Conservation (phyloP, 441 rosid genomes). For the Corymbia citriodora region DNA sequence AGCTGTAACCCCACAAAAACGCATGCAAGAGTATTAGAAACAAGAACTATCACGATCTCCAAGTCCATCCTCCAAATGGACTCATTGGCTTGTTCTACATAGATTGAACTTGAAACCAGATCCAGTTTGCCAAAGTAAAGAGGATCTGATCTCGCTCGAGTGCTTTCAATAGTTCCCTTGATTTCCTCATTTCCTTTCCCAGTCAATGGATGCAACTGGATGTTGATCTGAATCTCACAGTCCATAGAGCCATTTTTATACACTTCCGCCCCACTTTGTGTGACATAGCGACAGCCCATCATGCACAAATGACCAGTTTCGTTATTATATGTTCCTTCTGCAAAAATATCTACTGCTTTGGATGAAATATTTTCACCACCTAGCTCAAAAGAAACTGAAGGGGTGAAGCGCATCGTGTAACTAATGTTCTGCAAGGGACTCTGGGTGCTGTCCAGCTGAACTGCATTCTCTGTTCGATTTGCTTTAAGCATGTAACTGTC, state of each 20-base stretch:
- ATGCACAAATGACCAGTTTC: conserved; percentile 71
- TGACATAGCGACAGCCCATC: conserved; percentile 62
- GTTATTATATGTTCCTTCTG: conserved; percentile 73
- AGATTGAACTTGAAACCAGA: conserved; percentile 55
- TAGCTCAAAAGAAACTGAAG: conserved; percentile 15
- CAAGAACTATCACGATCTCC: conserved; percentile 70
- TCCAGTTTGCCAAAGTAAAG: conserved; percentile 53
- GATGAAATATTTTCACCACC: conserved; percentile 16
- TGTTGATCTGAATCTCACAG: conserved; percentile 49
- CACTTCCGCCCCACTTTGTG: conserved; percentile 11
- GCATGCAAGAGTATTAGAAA: conserved; percentile 73
- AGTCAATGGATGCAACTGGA: conserved; percentile 57
- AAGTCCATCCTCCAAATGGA: conserved; percentile 93
- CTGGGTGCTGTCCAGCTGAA: conserved; percentile 17
- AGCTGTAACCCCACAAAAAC: conserved; percentile 72
- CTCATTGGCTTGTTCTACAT: conserved; percentile 51
- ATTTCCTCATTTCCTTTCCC: conserved; percentile 36
- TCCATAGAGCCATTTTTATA: conserved; percentile 30
- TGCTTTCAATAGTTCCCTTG: conserved; percentile 69
- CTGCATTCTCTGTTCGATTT: conserved; percentile 3
- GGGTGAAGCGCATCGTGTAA: conserved; percentile 38
- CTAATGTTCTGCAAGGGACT: conserved; percentile 57
- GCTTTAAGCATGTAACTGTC: not conserved
- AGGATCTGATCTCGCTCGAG: conserved; percentile 49
- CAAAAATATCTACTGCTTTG: conserved; percentile 40